Conservation (phyloP, 2,329 filamentous ascomycete genomes). For the Venturiaceae sp. region DNA sequence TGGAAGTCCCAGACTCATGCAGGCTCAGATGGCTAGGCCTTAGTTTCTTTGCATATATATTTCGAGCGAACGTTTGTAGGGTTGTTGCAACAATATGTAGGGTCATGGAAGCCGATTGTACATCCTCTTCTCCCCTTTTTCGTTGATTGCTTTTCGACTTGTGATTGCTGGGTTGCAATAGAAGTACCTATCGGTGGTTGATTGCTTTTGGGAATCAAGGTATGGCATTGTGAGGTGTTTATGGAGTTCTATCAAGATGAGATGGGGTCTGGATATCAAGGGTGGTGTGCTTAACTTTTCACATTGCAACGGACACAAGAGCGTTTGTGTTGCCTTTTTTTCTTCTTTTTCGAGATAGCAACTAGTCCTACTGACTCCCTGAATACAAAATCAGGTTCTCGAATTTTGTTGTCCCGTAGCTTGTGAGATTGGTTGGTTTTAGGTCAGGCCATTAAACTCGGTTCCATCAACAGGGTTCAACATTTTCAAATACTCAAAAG, state of each 20-base stretch:
- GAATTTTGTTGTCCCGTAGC: neutral
- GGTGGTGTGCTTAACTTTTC: neutral
- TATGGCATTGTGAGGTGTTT: neutral
- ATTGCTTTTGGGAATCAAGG: neutral
- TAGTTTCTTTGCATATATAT: neutral
- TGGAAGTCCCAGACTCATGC: neutral
- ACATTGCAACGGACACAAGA: neutral
- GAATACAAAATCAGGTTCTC: neutral
- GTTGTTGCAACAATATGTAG: neutral
- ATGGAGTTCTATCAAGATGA: neutral
- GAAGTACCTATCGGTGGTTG: too few relatives aligned
- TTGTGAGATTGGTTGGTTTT: too few relatives aligned
- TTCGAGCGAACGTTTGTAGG: neutral
- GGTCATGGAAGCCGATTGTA: too few relatives aligned
- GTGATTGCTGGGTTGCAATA: neutral
- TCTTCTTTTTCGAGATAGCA: neutral
- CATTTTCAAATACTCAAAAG: too few relatives aligned
- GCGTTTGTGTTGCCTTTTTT: neutral
- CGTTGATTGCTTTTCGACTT: neutral
- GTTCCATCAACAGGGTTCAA: too few relatives aligned
- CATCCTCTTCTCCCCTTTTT: neutral
- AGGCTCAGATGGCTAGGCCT: slow-evolving; percentile 1
- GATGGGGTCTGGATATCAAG: neutral
- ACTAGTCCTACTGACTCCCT: neutral
- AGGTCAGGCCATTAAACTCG: too few relatives aligned